Base-by-base conservation (phyloP, 1,284 basidiomycete species). In the Puccinia horiana region DNA sequence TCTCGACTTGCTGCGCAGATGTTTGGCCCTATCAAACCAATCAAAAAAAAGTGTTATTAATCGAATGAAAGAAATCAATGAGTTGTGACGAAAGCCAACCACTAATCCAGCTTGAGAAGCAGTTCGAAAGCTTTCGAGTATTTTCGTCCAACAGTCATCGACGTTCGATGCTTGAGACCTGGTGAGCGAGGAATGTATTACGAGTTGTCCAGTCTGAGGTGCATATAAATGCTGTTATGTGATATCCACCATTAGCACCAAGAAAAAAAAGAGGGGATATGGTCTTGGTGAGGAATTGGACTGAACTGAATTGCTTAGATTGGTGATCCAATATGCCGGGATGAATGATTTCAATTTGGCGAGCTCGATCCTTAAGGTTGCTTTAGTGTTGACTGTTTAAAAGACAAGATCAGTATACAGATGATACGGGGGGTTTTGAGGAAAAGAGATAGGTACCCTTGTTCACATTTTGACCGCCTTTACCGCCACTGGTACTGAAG, bases 401-500 rank as follows among this genome's bases (percentile, higher is more conserved):
- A 23, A 37, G 40, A 47, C 20, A 14, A 14, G 6, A 65, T 32
- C 12, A n/a, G 26, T 61, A n/a, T 18, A 29, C 16, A 18, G 26
- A 18, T 29, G 42, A n/a, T 8, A 42, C 4, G 32, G 58, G 29
- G 32, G 42, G 6, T 6, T 44, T 44, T 40, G 16, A 65, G 18
- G 18, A 11, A 40, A 65, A 40, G 35, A 40, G 18, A 16, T n/a
- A 40, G n/a, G 32, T 58, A 80, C 65, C 78, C 56, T 72, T 70
- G 67, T 80, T 80, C 9, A 80, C 78, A 73, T 80, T 80, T 49
- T 80, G 78, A 69, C 78, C 78, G 20, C 78, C 78, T 63, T 80
- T 80, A n/a, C 78, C 78, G 35, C 78, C 65, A 29, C 67, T 72
- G n/a, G 47, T 35, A 61, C 78, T 80, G 32, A 80, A 80, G 56